Evolutionary conservation across 2,329 filamentous ascomycete genomes (phyloP).

Genomic region (Alternaria arborescens): DNA sequence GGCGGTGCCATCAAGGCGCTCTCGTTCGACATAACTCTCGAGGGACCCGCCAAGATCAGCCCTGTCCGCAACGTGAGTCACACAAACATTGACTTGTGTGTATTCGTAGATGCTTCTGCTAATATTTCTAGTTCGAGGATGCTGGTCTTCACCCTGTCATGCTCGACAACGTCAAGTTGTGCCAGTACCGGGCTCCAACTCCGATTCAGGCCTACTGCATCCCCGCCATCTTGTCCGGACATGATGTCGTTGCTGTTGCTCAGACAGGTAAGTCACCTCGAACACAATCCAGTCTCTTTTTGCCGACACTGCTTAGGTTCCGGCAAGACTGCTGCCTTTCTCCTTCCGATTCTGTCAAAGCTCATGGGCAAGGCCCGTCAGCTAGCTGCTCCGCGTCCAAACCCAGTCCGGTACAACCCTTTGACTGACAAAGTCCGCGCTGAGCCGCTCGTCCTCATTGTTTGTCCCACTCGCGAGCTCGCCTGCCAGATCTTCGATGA

Average conservation of each 20-base stretch:
- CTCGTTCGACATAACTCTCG: conserved; percentile 60
- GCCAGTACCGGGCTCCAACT: conserved; percentile 76
- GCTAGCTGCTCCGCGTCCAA: conserved; percentile 79
- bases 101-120: not conserved
- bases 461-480: conserved; percentile 88
- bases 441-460: conserved; percentile 86
- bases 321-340: conserved; percentile 92
- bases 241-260: conserved; percentile 87
- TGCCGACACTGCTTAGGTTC: conserved; percentile 69
- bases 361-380: conserved; percentile 97
- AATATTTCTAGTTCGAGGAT: conserved; percentile 66
- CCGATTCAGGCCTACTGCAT: conserved; percentile 88
- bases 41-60: conserved; percentile 57
- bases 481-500: conserved; percentile 90
- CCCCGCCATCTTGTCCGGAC: conserved; percentile 76
- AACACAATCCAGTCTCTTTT: not conserved
- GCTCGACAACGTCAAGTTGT: conserved; percentile 77
- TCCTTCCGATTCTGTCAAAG: conserved; percentile 87
- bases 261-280: conserved; percentile 77
- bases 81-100: not conserved
- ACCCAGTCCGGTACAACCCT: conserved; percentile 64
- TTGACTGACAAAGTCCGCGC: conserved; percentile 67
- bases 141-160: conserved; percentile 88
- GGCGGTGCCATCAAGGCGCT: conserved; percentile 73
- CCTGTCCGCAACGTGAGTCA: conserved; percentile 61